Percentiles rank a stretch among this genome's conserved stretches.
Evolutionary conservation across 2,329 filamentous ascomycete species (phyloP).

Genomic region (Clonostachys solani): DNA sequence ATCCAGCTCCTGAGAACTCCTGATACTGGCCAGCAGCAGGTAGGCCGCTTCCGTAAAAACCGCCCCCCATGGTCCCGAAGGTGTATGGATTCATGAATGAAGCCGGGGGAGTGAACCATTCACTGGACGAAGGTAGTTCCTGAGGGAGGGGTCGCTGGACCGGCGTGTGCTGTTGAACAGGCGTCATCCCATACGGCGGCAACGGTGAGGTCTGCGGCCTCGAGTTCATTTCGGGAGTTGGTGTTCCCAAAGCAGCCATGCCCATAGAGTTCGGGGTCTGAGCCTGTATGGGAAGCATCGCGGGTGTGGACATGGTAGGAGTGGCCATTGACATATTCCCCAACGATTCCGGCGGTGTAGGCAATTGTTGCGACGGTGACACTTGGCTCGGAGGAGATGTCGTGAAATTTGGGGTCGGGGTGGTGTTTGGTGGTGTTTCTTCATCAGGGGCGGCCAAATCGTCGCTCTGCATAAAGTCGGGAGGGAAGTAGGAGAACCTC

Average conservation of each 20-base stretch:
- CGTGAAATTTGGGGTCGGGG: conserved; percentile 15
- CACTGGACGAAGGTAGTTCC: conserved; percentile 26
- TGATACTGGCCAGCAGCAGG: conserved; percentile 17
- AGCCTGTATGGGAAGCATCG: conserved; percentile 20
- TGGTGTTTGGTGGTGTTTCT: conserved; percentile 21
- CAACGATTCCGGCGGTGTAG: conserved; percentile 40
- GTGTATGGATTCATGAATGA: conserved; percentile 50
- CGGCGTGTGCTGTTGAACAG: conserved; percentile 21
- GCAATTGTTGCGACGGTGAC: conserved; percentile 20
- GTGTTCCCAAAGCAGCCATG: background rate
- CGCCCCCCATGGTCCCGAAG: conserved; percentile 34
- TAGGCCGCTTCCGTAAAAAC: conserved; percentile 32
- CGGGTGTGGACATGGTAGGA: conserved; percentile 30
- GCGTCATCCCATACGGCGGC: conserved; percentile 7
- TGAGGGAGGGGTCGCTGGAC: conserved; percentile 37
- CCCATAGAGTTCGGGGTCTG: background rate
- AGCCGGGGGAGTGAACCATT: conserved; percentile 51
- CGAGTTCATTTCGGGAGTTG: background rate
- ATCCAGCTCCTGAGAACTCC: conserved; percentile 18
- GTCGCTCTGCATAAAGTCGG: conserved; percentile 37
- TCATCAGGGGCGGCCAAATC: conserved; percentile 25
- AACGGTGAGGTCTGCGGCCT: conserved; percentile 1
- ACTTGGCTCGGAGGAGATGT: conserved; percentile 19
- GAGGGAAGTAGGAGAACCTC: conserved; percentile 61
- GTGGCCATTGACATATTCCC: conserved; percentile 20